Conservation (phyloP, 2,329 filamentous ascomycete genomes). For the Proliferodiscus dingleyae region DNA sequence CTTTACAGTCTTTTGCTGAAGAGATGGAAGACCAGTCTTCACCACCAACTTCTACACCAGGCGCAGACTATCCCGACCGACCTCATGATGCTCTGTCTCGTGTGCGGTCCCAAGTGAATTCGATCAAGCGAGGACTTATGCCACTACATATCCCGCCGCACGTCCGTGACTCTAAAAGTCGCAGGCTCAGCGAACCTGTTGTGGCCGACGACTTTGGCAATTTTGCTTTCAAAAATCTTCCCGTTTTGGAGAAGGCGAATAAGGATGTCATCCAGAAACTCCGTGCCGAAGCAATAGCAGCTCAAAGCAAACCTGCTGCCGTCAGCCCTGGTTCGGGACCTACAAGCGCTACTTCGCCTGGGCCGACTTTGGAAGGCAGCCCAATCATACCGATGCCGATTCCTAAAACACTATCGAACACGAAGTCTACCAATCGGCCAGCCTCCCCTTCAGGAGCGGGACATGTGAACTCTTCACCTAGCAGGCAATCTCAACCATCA, state of each 20-base stretch:
- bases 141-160: conserved; percentile 95
- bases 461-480: conserved; percentile 82
- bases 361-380: conserved; percentile 74
- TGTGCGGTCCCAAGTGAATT: conserved; percentile 80
- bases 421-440: conserved; percentile 71
- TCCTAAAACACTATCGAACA: conserved; percentile 78
- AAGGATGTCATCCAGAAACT: conserved; percentile 98
- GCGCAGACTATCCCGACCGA: conserved; percentile 76
- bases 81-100: conserved; percentile 92
- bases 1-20: conserved; percentile 85
- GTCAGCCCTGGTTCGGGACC: conserved; percentile 19
- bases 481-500: conserved; percentile 74
- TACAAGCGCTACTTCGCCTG: conserved; percentile 47
- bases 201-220: conserved; percentile 89
- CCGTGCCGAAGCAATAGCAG: conserved; percentile 79
- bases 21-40: conserved; percentile 88
- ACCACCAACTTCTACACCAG: conserved; percentile 63
- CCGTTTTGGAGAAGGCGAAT: conserved; percentile 94
- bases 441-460: conserved; percentile 79
- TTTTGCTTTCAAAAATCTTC: conserved; percentile 95
- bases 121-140: conserved; percentile 87
- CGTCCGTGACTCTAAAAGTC: conserved; percentile 82
- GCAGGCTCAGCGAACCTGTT: conserved; percentile 86
- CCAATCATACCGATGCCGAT: conserved; percentile 75
- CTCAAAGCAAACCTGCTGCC: conserved; percentile 46